phyloP scores from a whole-genome alignment of 73 alveolate genomes.

The Tetrahymena thermophila region DNA sequence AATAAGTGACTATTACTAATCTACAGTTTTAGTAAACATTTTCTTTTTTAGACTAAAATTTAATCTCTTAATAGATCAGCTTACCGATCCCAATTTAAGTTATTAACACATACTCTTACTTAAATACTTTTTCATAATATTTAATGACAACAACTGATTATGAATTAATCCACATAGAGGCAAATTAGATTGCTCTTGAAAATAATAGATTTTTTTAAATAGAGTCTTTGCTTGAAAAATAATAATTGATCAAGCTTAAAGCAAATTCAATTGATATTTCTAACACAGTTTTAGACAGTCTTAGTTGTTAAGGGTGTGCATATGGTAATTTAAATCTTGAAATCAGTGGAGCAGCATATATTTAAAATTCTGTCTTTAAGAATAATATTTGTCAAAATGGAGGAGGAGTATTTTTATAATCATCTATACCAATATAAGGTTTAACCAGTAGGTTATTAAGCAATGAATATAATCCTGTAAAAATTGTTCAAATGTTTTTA shows the following conservation, averaged over 20 bases:
- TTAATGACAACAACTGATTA: background rate
- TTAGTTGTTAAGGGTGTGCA: background rate
- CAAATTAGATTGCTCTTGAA: background rate
- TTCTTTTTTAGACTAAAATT: background rate
- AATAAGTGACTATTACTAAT: background rate
- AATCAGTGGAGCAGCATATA: background rate
- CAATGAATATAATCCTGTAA: background rate
- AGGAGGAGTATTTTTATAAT: background rate
- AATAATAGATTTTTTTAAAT: too few species aligned
- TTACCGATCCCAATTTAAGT: background rate
- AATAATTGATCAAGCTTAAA: background rate
- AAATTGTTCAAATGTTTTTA: background rate
- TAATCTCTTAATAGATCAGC: too few species aligned
- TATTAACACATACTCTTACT: background rate
- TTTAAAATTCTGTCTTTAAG: background rate
- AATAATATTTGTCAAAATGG: background rate
- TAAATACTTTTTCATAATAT: background rate
- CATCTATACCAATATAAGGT: background rate
- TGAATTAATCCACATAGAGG: background rate
- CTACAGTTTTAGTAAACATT: too few species aligned
- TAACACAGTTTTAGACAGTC: background rate
- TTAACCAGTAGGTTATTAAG: background rate
- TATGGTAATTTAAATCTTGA: background rate
- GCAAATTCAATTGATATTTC: background rate
- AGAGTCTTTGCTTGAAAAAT: background rate